Evolutionary conservation across 352 stramenopile species (phyloP), one percentile per base, ranked within the genome.

Genomic region (Phytophthora citricola): DNA sequence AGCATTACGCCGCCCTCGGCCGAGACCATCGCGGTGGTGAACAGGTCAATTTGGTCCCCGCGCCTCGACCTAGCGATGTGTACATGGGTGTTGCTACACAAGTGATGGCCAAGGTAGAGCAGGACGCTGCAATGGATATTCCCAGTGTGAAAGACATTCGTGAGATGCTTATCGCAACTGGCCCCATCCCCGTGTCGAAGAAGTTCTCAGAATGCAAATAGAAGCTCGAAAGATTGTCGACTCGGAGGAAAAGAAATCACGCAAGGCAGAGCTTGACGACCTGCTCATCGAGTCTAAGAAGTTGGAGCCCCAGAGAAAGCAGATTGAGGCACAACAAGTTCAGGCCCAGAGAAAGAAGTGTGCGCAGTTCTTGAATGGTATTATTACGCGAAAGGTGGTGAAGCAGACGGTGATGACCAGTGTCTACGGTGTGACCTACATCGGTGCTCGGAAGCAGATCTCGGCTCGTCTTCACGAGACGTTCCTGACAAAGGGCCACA

Each of bases 361-460:
- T 48, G 85, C 87, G 17, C 75, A 86, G 22, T 91, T 95, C 39
- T 53, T 95, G 38, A 61, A 91, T 2, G 87, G 83, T 14, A 87
- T 77, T 8, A 95, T 95, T 54, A 92, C 80, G 61, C 89, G 97
- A 29, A 98, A 99, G 76, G 96, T 99, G 15, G 97, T 99, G 29
- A 99, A 99, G 83, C 94, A 99, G 78, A 99, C 98, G 41, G 98
- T 99, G 1, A 99, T 99, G 98, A 99, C 98, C 24, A 99, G 94
- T 60, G 98, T 99, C 29, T 99, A 99, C 67, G 98, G 98, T 57
- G 98, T 99, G 24, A 99, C 98, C 8, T 99, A 98, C 70, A 98
- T 99, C 59, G 98, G 98, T n/a, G 98, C 98, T 11, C 89, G 96
- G 15, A 94, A 98, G 68, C 98, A 99, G 90, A 99, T 99, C 66